Evolutionary conservation across 331 rosid species (phyloP).

Genomic region (Quercus tomentella): DNA sequence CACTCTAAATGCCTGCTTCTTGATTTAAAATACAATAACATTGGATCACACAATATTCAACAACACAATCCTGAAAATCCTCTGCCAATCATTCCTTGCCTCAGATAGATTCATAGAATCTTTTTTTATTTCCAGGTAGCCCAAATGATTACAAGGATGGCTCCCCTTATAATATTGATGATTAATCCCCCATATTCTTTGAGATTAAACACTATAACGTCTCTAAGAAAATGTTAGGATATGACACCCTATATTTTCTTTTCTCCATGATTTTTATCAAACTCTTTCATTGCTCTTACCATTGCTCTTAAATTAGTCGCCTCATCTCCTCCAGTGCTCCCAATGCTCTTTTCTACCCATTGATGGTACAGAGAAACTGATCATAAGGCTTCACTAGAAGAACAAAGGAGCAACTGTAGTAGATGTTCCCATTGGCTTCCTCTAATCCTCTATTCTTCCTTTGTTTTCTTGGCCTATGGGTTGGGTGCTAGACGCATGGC

Average conservation of each 20-base stretch:
- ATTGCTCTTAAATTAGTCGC: background rate
- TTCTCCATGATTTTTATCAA: background rate
- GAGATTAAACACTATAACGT: background rate
- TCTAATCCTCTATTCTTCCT: too few species aligned
- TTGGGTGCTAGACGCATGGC: too few species aligned
- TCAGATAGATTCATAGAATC: background rate
- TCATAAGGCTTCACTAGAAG: too few species aligned
- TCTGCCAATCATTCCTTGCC: background rate
- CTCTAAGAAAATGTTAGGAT: background rate
- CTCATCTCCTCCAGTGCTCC: background rate
- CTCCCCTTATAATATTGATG: too few species aligned
- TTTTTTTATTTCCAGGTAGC: background rate
- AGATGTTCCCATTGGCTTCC: too few species aligned
- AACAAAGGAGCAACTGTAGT: too few species aligned
- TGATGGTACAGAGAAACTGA: too few species aligned
- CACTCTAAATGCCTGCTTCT: background rate
- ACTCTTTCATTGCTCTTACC: background rate
- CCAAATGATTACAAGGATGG: background rate
- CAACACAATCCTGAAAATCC: too few species aligned
- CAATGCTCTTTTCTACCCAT: background rate
- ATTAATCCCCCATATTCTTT: background rate
- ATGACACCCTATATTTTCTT: background rate
- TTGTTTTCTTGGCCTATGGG: too few species aligned
- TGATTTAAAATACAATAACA: background rate
- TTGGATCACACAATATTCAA: background rate